Base-by-base conservation (phyloP, 768 basidiomycete genomes). In the Mycena metata region DNA sequence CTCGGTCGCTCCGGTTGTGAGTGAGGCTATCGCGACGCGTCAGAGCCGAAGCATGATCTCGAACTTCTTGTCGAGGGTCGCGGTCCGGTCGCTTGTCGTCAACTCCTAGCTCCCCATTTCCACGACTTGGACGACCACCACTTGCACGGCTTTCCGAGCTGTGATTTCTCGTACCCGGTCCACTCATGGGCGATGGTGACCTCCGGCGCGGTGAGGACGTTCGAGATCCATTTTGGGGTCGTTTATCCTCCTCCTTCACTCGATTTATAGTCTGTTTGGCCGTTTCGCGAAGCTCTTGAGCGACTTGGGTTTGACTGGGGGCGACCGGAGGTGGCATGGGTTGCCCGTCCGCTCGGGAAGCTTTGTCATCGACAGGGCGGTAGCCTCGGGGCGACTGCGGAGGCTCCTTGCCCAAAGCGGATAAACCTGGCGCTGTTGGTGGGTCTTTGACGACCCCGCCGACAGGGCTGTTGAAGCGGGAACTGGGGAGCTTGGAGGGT, bases 231-330 rank as follows among this genome's bases (percentile, higher is more conserved):
- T 82, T 83, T 58, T 84, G 85, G 70, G 79, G 73, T 7, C 74
- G 73, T 42, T 79, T 83, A 54, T 85, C 84, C 35, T 87, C 86
- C 23, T 73, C 69, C 67, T 82, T 82, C 5, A 82, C 72, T 73
- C 88, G 83, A 41, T 76, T 76, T 47, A 90, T 86, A 17, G 88
- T 84, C 74, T 91, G 90, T 73, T 90, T 91, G 8, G 93, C 93
- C 3, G 91, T 93, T 75, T 92, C 92, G 56, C 94, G 86, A 17
- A 94, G 83, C 73, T 93, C 93, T 72, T 94, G 91, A 1, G 93
- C 92, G 12, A 91, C 91, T 8, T 83, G 79, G 0, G 93, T 94
- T 73, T 94, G 92, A 73, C 93, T 95, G 2, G 94, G 94, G 54
- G 84, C 88, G 26, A 82, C 84, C 19, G 94, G 94, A 5, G 94